Percentiles rank a stretch among this genome's conserved stretches.
Evolutionary conservation across 208 protist species (phyloP).

Genomic region (Perkinsela sp.): DNA sequence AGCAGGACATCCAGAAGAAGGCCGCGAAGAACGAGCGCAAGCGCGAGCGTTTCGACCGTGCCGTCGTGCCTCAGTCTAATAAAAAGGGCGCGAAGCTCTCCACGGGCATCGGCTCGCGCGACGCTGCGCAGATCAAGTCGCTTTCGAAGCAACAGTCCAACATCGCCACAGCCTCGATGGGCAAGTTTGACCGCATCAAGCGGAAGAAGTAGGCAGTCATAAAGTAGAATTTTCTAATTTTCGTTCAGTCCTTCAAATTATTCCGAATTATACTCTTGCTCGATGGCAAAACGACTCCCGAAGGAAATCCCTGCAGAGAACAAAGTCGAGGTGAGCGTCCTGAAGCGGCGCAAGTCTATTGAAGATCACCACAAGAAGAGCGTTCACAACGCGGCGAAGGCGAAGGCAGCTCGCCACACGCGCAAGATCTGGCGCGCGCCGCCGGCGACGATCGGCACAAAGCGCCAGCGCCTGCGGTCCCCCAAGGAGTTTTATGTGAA

Average conservation of each 20-base stretch:
- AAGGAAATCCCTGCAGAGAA: neutral
- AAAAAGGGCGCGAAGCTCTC: constrained; percentile 9
- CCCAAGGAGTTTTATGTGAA: neutral
- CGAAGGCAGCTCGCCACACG: neutral
- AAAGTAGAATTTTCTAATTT: too few relatives aligned
- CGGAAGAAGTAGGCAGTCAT: too few relatives aligned
- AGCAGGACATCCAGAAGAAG: constrained; percentile 67
- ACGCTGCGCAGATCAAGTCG: constrained; percentile 48
- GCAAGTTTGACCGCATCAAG: constrained; percentile 33
- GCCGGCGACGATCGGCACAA: neutral
- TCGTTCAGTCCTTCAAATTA: too few relatives aligned
- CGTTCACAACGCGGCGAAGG: neutral
- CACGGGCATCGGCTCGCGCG: constrained; percentile 22
- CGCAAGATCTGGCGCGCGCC: neutral
- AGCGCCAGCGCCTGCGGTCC: neutral
- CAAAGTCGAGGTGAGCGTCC: neutral
- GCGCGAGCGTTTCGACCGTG: neutral
- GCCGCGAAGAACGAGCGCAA: neutral
- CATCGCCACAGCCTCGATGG: constrained; percentile 58
- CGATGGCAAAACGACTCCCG: neutral
- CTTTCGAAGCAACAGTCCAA: constrained; percentile 22
- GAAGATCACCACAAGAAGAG: neutral
- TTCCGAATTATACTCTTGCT: too few relatives aligned
- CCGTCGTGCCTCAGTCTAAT: neutral
- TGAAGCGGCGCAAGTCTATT: neutral